phyloP scores from a whole-genome alignment of 805 yeast genomes.

The Candida coquimbonensis region DNA sequence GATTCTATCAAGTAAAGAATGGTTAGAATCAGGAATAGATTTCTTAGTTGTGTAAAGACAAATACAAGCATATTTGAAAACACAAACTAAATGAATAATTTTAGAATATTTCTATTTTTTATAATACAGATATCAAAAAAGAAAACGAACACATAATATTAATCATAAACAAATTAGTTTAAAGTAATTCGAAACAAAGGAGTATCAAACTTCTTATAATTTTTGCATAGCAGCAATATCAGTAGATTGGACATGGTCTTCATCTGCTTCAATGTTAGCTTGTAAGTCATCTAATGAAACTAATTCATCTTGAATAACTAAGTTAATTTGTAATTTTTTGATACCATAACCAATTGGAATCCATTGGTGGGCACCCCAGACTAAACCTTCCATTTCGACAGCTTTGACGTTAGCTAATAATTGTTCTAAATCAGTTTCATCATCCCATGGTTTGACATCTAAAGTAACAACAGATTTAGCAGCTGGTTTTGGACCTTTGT shows the following conservation, averaged over 20 bases:
- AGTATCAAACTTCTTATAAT: constrained; percentile 48
- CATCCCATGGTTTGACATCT: constrained; percentile 99
- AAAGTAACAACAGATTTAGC: constrained; percentile 96
- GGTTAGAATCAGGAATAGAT: constrained; percentile 46
- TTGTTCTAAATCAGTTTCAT: constrained; percentile 92
- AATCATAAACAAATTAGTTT: constrained; percentile 5
- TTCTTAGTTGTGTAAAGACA: constrained; percentile 27
- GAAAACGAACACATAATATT: constrained; percentile 7
- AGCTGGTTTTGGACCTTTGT: constrained; percentile 96
- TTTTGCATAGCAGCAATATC: constrained; percentile 98
- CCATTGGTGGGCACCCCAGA: constrained; percentile 97
- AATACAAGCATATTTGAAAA: neutral
- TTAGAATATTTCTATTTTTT: too few species aligned
- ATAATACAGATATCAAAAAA: neutral
- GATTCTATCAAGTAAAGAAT: constrained; percentile 34
- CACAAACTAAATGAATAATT: too few species aligned
- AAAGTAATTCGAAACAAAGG: neutral
- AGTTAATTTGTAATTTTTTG: constrained; percentile 97
- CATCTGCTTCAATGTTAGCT: constrained; percentile 72
- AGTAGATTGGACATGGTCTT: constrained; percentile 99
- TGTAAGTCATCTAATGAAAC: constrained; percentile 90
- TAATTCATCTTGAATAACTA: constrained; percentile 95
- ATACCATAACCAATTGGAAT: constrained; percentile 99
- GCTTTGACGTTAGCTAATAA: constrained; percentile 80
- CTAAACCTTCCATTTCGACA: constrained; percentile 85